A percentile compares a stretch with the other conserved stretches of the same genome.
These are phyloP conservation scores for Collybiopsis luxurians DNA, from an alignment of 768 basidiomycete species.

Conservation along the genomic window DNA sequence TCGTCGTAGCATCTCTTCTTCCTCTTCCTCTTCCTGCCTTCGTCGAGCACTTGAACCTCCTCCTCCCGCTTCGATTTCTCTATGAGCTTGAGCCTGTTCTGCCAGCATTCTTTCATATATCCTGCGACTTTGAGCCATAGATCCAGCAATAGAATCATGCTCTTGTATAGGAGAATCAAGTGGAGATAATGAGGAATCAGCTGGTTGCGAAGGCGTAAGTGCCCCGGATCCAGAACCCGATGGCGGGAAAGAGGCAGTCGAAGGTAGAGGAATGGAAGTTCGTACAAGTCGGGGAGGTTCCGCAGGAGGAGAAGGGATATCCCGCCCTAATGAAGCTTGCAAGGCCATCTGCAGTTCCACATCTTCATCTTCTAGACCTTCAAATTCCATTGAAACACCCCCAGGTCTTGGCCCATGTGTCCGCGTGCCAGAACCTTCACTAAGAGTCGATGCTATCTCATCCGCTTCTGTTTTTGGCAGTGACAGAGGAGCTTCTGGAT, in stretches of 20 bases:
- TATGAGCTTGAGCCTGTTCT: conserved; percentile 65
- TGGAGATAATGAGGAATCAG: conserved; percentile 8
- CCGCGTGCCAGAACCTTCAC: conserved; percentile 42
- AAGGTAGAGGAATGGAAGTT: conserved; percentile 24
- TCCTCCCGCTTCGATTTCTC: conserved; percentile 50
- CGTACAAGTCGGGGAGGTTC: conserved; percentile 24
- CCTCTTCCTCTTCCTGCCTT: conserved; percentile 47
- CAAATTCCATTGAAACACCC: conserved; percentile 12
- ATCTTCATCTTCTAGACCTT: conserved; percentile 78
- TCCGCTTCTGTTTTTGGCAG: conserved; percentile 72
- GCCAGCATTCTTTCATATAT: conserved; percentile 62
- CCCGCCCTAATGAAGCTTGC: conserved; percentile 66
- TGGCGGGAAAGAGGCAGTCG: conserved; percentile 12
- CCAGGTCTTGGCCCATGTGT: not conserved
- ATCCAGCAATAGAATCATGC: conserved; percentile 61
- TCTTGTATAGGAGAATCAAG: conserved; percentile 18
- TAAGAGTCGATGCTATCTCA: conserved; percentile 60
- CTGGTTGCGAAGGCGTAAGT: conserved; percentile 13
- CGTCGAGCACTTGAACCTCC: conserved; percentile 29
- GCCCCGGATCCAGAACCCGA: conserved; percentile 14
- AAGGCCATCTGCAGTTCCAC: conserved; percentile 84
- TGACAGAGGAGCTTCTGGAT: conserved; percentile 50
- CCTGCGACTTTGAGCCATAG: conserved; percentile 59
- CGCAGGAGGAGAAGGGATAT: conserved; percentile 14
- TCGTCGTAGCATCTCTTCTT: conserved; percentile 51